phyloP scores from a whole-genome alignment of 2,329 filamentous ascomycete species.

The Fusarium buxicola region DNA sequence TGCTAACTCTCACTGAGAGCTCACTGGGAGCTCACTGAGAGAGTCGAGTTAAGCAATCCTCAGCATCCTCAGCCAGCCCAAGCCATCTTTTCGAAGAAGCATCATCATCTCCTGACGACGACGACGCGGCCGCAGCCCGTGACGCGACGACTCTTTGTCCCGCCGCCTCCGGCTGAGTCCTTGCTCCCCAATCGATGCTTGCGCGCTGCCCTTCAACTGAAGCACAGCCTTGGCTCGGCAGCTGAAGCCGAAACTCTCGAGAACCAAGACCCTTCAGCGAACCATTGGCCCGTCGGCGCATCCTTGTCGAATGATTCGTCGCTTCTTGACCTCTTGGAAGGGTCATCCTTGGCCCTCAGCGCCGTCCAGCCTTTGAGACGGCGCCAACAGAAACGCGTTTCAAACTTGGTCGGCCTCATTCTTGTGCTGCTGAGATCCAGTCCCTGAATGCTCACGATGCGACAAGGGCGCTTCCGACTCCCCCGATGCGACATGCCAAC shows the following conservation, averaged over 20 bases:
- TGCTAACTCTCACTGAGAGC: not conserved
- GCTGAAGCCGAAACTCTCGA: constrained; percentile 31
- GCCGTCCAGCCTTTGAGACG: not conserved
- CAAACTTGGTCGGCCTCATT: constrained; percentile 16
- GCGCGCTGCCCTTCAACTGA: constrained; percentile 1
- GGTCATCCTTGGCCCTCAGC: constrained; percentile 5
- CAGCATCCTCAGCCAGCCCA: constrained; percentile 17
- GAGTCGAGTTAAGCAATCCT: constrained; percentile 15
- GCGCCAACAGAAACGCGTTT: constrained; percentile 16
- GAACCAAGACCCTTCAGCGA: constrained; percentile 1
- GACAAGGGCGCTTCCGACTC: too few species aligned
- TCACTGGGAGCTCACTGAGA: not conserved
- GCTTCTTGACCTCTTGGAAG: not conserved
- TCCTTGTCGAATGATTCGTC: not conserved
- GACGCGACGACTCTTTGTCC: constrained; percentile 32
- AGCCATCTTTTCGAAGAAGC: constrained; percentile 13
- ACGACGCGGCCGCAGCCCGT: constrained; percentile 10
- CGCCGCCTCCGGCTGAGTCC: not conserved
- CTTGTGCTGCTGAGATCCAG: constrained; percentile 1
- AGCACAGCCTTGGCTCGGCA: constrained; percentile 40
- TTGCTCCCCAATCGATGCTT: constrained; percentile 2
- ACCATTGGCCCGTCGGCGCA: not conserved
- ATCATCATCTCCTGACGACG: constrained; percentile 23
- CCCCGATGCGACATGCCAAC: too few species aligned
- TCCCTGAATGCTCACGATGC: not conserved